These are phyloP conservation scores for Tolypocladium amazonense DNA, from an alignment of 2,329 filamentous ascomycete species.

Conservation along the genomic window DNA sequence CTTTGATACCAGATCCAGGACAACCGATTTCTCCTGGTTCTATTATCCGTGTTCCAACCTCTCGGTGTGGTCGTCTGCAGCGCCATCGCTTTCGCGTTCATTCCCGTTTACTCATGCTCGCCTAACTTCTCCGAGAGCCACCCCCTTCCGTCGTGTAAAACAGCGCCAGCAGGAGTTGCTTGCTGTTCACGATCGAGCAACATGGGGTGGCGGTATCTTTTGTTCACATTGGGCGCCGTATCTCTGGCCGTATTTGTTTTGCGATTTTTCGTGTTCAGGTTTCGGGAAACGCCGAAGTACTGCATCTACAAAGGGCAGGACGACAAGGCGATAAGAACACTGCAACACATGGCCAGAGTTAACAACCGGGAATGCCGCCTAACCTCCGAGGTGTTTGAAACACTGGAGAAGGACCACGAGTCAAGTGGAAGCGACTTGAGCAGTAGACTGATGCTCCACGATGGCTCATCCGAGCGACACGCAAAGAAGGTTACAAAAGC, in stretches of 20 bases:
- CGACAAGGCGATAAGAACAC: background rate
- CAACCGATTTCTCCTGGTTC: background rate
- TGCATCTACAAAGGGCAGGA: background rate
- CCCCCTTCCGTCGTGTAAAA: background rate
- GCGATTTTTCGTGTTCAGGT: background rate
- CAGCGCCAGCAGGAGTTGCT: background rate
- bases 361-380: background rate
- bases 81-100: background rate
- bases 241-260: background rate
- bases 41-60: background rate
- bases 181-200: background rate
- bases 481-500: background rate
- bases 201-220: background rate
- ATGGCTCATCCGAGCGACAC: background rate
- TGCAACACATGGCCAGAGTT: background rate
- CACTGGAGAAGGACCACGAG: background rate
- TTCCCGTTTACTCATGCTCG: background rate
- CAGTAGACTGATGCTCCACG: background rate
- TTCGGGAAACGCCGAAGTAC: background rate
- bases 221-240: background rate
- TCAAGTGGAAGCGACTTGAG: background rate
- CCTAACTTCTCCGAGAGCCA: background rate
- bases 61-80: background rate
- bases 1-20: background rate
- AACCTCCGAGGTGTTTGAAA: background rate